Base-by-base conservation (phyloP, 2,329 filamentous ascomycete genomes). In the Cryphonectria carpinicola region DNA sequence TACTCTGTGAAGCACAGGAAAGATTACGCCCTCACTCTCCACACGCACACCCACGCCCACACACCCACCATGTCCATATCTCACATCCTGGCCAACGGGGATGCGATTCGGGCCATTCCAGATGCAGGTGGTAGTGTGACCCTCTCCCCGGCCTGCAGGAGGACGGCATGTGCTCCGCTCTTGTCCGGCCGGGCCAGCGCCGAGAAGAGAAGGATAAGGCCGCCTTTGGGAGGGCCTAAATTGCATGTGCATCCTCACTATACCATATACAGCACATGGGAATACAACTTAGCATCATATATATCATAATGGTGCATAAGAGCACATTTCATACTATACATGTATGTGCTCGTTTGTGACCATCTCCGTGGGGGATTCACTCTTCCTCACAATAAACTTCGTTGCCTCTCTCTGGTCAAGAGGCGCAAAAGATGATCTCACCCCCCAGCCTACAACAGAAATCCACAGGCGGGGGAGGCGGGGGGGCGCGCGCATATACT, bases 121-220 rank as follows among this genome's bases (percentile, higher is more conserved):
- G 41, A 64, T 39, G 41, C 61, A 43, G 41, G n/a, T 64, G 61
- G 39, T 14, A 64, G 41, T 43, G 61, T 46, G 39, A 64, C 39
- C 61, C 61, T 46, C 37, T 13, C 61, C 37, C n/a, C 61, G n/a
- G 39, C 37, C 61, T 64, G 61, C 61, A 64, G 39, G 61, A 28
- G 14, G 61, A 17, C 28, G 54, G 54, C 54, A 58, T 41, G 60
- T n/a, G 39, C 61, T 25, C 61, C 61, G 41, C 61, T 28, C n/a
- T 28, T 64, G 39, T 64, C 61, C 61, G 61, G 41, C 61, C n/a
- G 35, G 54, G 13, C 14, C 54, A 58, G 54, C 54, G 54, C 54
- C 54, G 54, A 58, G 54, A 58, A 58, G 54, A 58, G 54, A 58
- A 58, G 54, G 54, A 58, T 32, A 35, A 19, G 52, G n/a, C 52